These are phyloP conservation scores for Hypocrella siamensis DNA, from an alignment of 2,329 filamentous ascomycete genomes.

Conservation along the genomic window DNA sequence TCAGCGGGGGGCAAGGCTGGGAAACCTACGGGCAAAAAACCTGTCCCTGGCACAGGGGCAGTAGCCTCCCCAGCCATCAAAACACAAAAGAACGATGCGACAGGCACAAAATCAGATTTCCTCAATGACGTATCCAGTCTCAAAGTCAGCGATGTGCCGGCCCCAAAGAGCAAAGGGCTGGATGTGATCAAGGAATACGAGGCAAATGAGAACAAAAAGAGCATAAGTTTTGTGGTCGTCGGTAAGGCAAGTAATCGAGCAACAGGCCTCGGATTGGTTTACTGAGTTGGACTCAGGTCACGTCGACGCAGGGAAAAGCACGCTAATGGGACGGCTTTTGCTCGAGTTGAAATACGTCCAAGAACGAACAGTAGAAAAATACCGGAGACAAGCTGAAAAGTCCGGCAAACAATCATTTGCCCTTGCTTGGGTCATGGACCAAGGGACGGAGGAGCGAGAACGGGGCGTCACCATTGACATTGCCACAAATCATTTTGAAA, in stretches of 20 bases:
- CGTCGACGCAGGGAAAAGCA: constrained; percentile 95
- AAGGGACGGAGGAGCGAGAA: constrained; percentile 74
- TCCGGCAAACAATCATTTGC: constrained; percentile 94
- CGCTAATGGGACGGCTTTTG: constrained; percentile 87
- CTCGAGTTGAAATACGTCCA: constrained; percentile 81
- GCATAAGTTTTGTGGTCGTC: constrained; percentile 83
- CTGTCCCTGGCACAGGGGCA: constrained; percentile 19
- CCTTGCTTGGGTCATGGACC: constrained; percentile 91
- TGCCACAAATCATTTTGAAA: constrained; percentile 88
- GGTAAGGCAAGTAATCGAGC: constrained; percentile 34
- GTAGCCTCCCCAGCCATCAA: constrained; percentile 16
- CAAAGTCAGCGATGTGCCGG: constrained; percentile 34
- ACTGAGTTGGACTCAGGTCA: constrained; percentile 43
- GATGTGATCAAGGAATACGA: constrained; percentile 72
- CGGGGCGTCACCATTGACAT: constrained; percentile 95
- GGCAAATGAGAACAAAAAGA: constrained; percentile 60
- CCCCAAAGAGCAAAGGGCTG: constrained; percentile 60
- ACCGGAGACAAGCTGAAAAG: constrained; percentile 73
- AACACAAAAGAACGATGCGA: constrained; percentile 19
- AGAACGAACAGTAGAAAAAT: constrained; percentile 75
- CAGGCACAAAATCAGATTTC: constrained; percentile 10
- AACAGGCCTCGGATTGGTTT: neutral
- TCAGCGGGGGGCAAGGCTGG: constrained; percentile 37
- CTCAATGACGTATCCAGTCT: constrained; percentile 16
- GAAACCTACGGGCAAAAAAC: constrained; percentile 20